phyloP scores from a whole-genome alignment of 805 yeast genomes.

The Myxozyma sirexii region DNA sequence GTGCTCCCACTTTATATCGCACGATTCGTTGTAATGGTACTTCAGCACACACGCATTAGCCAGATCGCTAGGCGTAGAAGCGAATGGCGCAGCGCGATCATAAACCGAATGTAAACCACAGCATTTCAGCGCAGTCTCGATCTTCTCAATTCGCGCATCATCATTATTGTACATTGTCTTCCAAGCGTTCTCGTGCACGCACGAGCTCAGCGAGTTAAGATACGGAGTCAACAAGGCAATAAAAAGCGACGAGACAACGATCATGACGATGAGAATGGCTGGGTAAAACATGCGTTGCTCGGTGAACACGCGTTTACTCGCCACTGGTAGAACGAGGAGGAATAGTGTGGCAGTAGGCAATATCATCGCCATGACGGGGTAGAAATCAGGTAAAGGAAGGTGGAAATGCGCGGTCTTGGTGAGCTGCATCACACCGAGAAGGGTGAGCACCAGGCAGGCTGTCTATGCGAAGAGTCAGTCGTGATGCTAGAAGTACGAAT shows the following conservation, averaged over 20 bases:
- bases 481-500: neutral
- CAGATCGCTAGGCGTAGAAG: neutral
- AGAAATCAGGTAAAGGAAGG: conserved; percentile 18
- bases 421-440: conserved; percentile 31
- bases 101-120: conserved; percentile 27
- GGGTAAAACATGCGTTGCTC: conserved; percentile 21
- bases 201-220: conserved; percentile 10
- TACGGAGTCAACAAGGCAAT: conserved; percentile 27
- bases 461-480: conserved; percentile 9
- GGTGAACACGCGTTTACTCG: conserved; percentile 18
- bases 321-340: conserved; percentile 20
- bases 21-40: conserved; percentile 19
- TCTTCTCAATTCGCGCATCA: conserved; percentile 12
- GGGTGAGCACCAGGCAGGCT: conserved; percentile 24
- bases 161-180: conserved; percentile 1
- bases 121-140: conserved; percentile 24
- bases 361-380: conserved; percentile 24
- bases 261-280: conserved; percentile 10
- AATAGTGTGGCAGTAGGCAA: conserved; percentile 17
- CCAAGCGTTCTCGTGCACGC: conserved; percentile 28
- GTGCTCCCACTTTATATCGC: conserved; percentile 21
- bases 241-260: conserved; percentile 17
- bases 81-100: conserved; percentile 28
- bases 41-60: conserved; percentile 24
- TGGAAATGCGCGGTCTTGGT: conserved; percentile 26